These are phyloP conservation scores for Juncus inflexus DNA, from an alignment of 176 grass and related monocot species.

Conservation along the genomic window DNA sequence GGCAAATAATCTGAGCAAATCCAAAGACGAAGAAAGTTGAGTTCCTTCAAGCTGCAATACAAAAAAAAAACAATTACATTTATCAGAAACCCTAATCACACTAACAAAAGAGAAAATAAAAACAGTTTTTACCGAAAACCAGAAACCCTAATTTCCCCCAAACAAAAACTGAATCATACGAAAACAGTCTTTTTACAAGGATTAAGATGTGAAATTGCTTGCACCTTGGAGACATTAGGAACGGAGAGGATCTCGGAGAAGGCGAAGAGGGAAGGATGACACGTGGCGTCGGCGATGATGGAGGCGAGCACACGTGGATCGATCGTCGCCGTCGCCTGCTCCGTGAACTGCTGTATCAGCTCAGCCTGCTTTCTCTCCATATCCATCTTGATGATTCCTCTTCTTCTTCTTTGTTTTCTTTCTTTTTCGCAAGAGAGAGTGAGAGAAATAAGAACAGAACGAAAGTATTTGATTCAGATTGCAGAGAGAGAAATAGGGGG, in stretches of 20 bases:
- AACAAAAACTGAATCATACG: neutral
- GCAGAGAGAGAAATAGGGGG: neutral
- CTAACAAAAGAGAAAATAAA: neutral
- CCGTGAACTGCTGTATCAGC: constrained; percentile 82
- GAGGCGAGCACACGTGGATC: constrained; percentile 45
- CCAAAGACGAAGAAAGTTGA: constrained; percentile 77
- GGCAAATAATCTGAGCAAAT: constrained; percentile 88
- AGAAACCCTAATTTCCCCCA: neutral
- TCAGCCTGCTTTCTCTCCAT: constrained; percentile 80
- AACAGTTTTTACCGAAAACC: neutral
- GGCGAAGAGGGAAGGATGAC: constrained; percentile 86
- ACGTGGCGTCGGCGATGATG: constrained; percentile 85
- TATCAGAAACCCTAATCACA: constrained; percentile 21
- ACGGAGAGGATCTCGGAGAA: constrained; percentile 96
- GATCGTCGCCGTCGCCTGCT: constrained; percentile 54
- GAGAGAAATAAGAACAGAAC: neutral
- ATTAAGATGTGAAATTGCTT: neutral
- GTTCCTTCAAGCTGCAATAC: constrained; percentile 61
- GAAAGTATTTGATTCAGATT: neutral
- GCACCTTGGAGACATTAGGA: constrained; percentile 70
- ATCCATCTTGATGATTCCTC: constrained; percentile 39
- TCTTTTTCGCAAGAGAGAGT: neutral
- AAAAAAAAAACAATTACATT: constrained; percentile 5
- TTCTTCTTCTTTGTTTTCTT: constrained; percentile 2
- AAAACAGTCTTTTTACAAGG: neutral